These are phyloP conservation scores for Boletus semigastroideus DNA, from an alignment of 1,284 basidiomycete genomes.

Conservation along the genomic window DNA sequence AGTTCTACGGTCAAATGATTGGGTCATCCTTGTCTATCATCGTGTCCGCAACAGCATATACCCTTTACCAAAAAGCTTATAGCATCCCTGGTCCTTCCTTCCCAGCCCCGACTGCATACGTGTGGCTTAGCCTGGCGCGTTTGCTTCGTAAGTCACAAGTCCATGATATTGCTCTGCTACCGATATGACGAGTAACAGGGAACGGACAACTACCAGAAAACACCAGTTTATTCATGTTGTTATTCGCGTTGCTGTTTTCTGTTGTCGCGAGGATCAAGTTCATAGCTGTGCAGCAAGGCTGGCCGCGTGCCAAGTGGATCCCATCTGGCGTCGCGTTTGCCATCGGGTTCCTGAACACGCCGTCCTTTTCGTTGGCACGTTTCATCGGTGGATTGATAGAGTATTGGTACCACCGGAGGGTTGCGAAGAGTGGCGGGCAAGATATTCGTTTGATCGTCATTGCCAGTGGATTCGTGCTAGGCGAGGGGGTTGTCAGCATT, in stretches of 20 bases:
- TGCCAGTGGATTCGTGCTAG: slow-evolving; percentile 93
- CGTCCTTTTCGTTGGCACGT: slow-evolving; percentile 91
- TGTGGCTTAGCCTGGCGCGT: slow-evolving; percentile 89
- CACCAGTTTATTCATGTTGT: slow-evolving; percentile 78
- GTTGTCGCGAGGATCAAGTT: slow-evolving; percentile 69
- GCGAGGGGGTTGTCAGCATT: slow-evolving; percentile 89
- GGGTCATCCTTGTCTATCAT: slow-evolving; percentile 86
- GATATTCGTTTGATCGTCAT: slow-evolving; percentile 84
- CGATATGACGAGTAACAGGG: slow-evolving; percentile 42
- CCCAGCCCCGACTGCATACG: slow-evolving; percentile 91
- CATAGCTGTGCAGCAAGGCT: slow-evolving; percentile 46
- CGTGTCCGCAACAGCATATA: slow-evolving; percentile 86
- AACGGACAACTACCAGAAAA: slow-evolving; percentile 81
- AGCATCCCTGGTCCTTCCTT: slow-evolving; percentile 87
- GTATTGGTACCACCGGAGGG: slow-evolving; percentile 58
- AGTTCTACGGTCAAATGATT: slow-evolving; percentile 88
- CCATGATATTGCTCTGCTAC: not conserved
- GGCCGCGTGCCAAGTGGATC: slow-evolving; percentile 67
- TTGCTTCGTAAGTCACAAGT: slow-evolving; percentile 65
- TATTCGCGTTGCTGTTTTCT: slow-evolving; percentile 73
- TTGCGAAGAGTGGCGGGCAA: slow-evolving; percentile 45
- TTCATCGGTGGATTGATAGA: slow-evolving; percentile 87
- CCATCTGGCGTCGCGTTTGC: slow-evolving; percentile 90
- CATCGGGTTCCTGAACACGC: slow-evolving; percentile 92
- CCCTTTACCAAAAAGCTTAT: slow-evolving; percentile 86